Base-by-base conservation (phyloP, 2,329 filamentous ascomycete species). In the Phialemoniopsis sp. region DNA sequence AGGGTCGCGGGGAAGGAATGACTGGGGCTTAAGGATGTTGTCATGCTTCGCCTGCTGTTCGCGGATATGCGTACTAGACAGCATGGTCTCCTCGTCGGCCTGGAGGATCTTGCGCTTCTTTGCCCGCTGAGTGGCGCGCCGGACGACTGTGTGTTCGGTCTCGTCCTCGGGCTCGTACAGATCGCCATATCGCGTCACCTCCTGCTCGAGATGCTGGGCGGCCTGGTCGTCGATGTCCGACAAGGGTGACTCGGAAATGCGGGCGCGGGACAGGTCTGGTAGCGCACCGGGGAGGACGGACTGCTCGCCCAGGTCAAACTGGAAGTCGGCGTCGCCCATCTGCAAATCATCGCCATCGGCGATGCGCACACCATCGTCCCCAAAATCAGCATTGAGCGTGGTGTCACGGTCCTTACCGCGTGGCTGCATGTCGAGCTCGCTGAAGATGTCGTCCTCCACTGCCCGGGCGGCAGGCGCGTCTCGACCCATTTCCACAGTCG, bases 401-500 rank as follows among this genome's bases (percentile, higher is more conserved):
- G 71, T 67, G 32, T 82, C 79, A 34, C 68, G 72, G 17, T 78
- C 76, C 41, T 76, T 69, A 16, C 59, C 66, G 34, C 68, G 70
- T 9, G 74, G 58, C 43, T 75, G 68, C 5, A 79, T 63, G 47
- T 83, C 80, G 29, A 83, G 55, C 41, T 87, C 82, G 46, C 76
- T 77, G 44, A 83, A 67, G 38, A 90, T 78, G 48, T 87, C 81
- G 30, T 87, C 82, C 47, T 87, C 87, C 15, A 83, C 64, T 3
- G 80, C 70, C 34, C 78, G 73, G 17, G 84, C 72, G 13, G 78
- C 72, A 5, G 87, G 82, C 15, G 87, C 90, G 50, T 95, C 85
- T 81, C 91, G 86, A 55, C 91, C 93, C 51, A 89, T 74, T 82
- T 98, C 93, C 42, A 96, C 82, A 54, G 83, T 93, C 44, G 67